A percentile compares a stretch with the other conserved stretches of the same genome.
Evolutionary conservation across 192 early-diverging fungal species (phyloP).

Genomic region (Backusella australiensis): DNA sequence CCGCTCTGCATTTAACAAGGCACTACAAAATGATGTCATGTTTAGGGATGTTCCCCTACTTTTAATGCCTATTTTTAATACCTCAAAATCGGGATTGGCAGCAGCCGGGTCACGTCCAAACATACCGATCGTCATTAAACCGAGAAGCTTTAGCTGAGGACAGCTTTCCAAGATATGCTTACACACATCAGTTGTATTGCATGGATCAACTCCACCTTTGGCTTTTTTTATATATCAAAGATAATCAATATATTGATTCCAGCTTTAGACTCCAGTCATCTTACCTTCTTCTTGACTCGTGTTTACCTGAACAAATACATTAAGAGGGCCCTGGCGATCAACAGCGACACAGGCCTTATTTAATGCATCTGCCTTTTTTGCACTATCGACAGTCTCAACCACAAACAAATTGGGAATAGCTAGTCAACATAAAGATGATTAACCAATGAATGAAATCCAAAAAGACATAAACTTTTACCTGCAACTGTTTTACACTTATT

Average conservation of each 20-base stretch:
- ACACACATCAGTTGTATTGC: constrained; percentile 53
- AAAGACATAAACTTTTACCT: constrained; percentile 5
- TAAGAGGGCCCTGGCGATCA: constrained; percentile 51
- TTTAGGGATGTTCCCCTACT: not conserved
- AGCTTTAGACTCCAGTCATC: not conserved
- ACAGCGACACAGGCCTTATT: constrained; percentile 70
- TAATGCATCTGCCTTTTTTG: constrained; percentile 78
- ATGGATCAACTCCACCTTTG: constrained; percentile 75
- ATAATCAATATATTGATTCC: no score
- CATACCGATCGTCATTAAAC: constrained; percentile 97
- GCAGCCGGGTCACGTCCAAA: constrained; percentile 45
- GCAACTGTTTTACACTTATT: constrained; percentile 95
- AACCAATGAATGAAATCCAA: not conserved
- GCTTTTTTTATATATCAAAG: constrained; percentile 30
- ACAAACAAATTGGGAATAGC: constrained; percentile 86
- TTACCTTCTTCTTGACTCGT: constrained; percentile 86
- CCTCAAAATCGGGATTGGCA: constrained; percentile 77
- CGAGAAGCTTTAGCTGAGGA: constrained; percentile 64
- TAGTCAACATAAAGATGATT: not conserved
- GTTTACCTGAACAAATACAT: constrained; percentile 93
- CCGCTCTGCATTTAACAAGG: constrained; percentile 40
- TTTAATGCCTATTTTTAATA: constrained; percentile 22
- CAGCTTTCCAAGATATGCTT: constrained; percentile 66
- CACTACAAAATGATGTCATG: constrained; percentile 22
- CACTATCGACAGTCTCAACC: constrained; percentile 89